Base-by-base conservation (phyloP, 371 early-diverging fungal genomes). In the Rhizopus sp. region DNA sequence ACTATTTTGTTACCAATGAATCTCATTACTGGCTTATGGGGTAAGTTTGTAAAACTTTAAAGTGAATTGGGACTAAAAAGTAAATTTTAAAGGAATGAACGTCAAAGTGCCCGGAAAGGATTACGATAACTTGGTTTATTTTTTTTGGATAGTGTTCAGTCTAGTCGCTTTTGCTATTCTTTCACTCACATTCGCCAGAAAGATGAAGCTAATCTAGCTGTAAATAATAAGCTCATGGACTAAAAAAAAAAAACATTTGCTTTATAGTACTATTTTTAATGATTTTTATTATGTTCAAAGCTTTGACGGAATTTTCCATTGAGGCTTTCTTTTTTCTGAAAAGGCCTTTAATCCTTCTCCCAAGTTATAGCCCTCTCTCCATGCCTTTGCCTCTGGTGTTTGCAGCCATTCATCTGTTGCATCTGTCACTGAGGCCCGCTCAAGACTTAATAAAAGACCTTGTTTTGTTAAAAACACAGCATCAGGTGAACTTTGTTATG, bases 1-100 rank as follows among this genome's bases (percentile, higher is more conserved):
- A 86, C 88, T 44, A 86, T 98, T 10, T 71, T 97, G 9, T 76
- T 98, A 17, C 98, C 97, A 29, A 82, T 98, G 74, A 96, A 95
- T 61, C 77, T 98, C 41, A 79, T 96, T 17, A 92, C 96, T 5
- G 96, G 96, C 39, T 53, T 77, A 48, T 77, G 73, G 73, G 77
- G 77, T 41, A 63, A 58, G 38, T 51, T 23, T 34, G 9, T 56
- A 44, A 40, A 41, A 30, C 8, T 17, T 38, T 0, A 34, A 30
- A 59, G 4, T 35, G 7, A 38, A 1, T 33, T 44, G 2, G 23
- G 23, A 2, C 23, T 23, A 23, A 23, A 23, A 10, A 31, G 13
- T 57, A 32, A 30, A 37, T 42, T 48, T 29, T 12, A 52, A 74
- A 77, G 85, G 85, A 4, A 84, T 86, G 73, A 95, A 95, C 63